Conservation (phyloP, 345 rosid genomes). For the Triadica sebifera region DNA sequence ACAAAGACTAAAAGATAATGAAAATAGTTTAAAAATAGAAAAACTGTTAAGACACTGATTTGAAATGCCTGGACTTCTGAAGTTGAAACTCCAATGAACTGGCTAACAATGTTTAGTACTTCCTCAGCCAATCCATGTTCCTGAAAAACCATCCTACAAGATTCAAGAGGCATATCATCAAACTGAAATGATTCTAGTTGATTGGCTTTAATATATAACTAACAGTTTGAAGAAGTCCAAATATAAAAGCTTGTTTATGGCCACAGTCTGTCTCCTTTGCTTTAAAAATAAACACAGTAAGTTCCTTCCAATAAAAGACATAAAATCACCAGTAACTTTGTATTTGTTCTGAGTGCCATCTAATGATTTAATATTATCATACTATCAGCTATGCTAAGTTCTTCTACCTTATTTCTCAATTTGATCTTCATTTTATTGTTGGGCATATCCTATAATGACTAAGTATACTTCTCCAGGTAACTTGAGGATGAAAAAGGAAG, state of each 20-base stretch:
- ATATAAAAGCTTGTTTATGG: background rate
- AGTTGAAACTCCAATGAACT: slow-evolving; percentile 59
- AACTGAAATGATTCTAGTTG: background rate
- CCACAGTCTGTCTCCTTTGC: background rate
- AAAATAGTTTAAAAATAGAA: slow-evolving; percentile 7
- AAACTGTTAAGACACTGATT: slow-evolving; percentile 9
- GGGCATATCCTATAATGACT: background rate
- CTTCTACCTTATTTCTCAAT: slow-evolving; percentile 1
- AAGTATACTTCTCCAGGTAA: background rate
- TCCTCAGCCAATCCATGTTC: slow-evolving; percentile 77
- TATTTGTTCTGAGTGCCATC: background rate
- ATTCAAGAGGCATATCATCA: slow-evolving; percentile 16
- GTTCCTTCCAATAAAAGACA: background rate
- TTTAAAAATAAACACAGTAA: background rate
- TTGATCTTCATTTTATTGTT: background rate
- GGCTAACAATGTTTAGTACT: slow-evolving; percentile 54
- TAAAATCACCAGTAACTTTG: background rate
- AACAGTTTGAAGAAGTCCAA: background rate
- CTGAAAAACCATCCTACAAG: slow-evolving; percentile 70
- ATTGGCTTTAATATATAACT: background rate
- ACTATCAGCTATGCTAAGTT: background rate
- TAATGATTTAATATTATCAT: background rate
- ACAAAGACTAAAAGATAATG: slow-evolving; percentile 10
- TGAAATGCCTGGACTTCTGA: slow-evolving; percentile 66
- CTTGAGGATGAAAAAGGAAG: background rate